These are phyloP conservation scores for Gigaspora rosea DNA, from an alignment of 192 early-diverging fungal species.

Conservation along the genomic window DNA sequence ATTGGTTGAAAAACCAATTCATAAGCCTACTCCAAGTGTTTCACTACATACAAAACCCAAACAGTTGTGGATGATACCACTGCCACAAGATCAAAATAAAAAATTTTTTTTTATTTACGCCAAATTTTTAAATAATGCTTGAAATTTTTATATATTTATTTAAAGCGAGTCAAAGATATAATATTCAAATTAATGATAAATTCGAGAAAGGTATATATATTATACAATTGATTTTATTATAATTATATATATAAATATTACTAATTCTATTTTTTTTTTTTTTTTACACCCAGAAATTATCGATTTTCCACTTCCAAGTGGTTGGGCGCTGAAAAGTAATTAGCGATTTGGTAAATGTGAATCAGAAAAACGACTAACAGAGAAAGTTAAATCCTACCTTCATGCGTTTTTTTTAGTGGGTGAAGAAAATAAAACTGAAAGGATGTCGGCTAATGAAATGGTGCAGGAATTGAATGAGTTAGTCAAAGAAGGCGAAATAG, in stretches of 20 bases:
- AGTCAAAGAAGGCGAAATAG: neutral
- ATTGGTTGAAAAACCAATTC: neutral
- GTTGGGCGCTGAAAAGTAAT: neutral
- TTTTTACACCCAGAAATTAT: neutral
- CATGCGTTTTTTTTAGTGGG: neutral
- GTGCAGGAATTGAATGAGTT: constrained; percentile 3
- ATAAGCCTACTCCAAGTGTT: neutral
- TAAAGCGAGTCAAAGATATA: constrained; percentile 3
- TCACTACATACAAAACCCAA: neutral
- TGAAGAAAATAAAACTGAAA: neutral
- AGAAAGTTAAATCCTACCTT: neutral
- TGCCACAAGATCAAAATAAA: neutral
- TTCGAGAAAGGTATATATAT: neutral
- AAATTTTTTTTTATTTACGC: neutral
- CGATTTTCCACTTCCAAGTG: constrained; percentile 1
- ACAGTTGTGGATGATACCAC: neutral
- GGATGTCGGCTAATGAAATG: constrained; percentile 5
- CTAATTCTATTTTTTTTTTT: neutral
- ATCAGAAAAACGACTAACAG: neutral
- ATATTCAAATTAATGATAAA: neutral
- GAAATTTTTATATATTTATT: neutral
- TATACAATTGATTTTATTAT: neutral
- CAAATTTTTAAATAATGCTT: neutral
- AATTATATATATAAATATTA: constrained; percentile 3
- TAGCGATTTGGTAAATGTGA: neutral